Conservation (phyloP, 495 filamentous ascomycete species). For the Diplogelasinospora grovesii region DNA sequence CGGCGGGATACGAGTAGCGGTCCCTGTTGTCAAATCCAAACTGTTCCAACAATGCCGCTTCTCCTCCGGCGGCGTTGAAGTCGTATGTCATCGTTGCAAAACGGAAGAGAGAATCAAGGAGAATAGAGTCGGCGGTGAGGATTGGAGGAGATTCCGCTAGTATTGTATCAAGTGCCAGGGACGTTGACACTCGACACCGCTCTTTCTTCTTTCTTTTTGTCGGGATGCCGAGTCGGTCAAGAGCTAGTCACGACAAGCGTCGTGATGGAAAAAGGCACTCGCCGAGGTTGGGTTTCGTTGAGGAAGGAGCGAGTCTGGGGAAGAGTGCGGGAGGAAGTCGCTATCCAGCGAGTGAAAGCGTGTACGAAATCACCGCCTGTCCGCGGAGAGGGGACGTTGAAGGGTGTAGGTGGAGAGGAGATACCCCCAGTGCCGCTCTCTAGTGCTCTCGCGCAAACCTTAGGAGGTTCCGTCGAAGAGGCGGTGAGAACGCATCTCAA, state of each 20-base stretch:
- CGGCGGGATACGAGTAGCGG: slow-evolving; percentile 40
- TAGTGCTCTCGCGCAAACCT: slow-evolving; percentile 15
- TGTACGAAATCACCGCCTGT: slow-evolving; percentile 7
- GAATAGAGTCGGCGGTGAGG: slow-evolving; percentile 16
- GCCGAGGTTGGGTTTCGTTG: slow-evolving; percentile 1
- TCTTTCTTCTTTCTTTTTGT: too few species aligned
- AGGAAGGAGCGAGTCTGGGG: slow-evolving; percentile 11
- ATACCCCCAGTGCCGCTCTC: slow-evolving; percentile 12
- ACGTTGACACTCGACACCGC: slow-evolving; percentile 28
- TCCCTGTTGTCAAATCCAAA: slow-evolving; percentile 48
- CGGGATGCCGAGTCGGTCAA: slow-evolving; percentile 30
- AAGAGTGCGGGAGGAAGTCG: slow-evolving; percentile 5
- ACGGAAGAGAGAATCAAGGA: slow-evolving; percentile 14
- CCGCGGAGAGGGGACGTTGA: slow-evolving; percentile 1
- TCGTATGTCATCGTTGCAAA: slow-evolving; percentile 48
- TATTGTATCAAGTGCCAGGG: slow-evolving; percentile 21
- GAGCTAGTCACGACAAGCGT: slow-evolving; percentile 26
- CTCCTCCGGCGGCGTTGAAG: slow-evolving; percentile 46
- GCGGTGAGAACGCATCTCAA: slow-evolving; percentile 32
- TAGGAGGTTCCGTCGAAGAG: slow-evolving; percentile 31
- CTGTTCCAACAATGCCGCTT: slow-evolving; percentile 46
- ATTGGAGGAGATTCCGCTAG: slow-evolving; percentile 25
- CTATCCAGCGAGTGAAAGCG: slow-evolving; percentile 5
- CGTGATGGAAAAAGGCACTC: slow-evolving; percentile 2
- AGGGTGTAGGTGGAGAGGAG: slow-evolving; percentile 6